Evolutionary conservation across 257 asterid genomes (phyloP).

Genomic region (Scutellaria minor): DNA sequence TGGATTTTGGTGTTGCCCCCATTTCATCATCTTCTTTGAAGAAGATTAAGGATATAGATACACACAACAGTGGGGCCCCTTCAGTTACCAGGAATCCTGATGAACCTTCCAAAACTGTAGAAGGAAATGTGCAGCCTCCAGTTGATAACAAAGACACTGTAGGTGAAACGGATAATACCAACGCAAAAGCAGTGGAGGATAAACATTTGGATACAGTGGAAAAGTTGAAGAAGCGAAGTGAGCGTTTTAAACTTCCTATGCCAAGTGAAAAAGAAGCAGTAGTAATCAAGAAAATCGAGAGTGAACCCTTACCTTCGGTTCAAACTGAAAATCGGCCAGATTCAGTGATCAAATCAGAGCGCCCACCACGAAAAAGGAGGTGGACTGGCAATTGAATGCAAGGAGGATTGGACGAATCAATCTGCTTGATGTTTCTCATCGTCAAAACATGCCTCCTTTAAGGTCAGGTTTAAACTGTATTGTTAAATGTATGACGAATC

Average conservation of each 20-base stretch:
- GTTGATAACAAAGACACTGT: conserved; percentile 49
- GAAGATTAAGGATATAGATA: conserved; percentile 50
- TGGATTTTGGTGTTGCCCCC: conserved; percentile 52
- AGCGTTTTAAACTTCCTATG: conserved; percentile 96
- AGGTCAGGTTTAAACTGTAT: not conserved
- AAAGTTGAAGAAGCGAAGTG: conserved; percentile 90
- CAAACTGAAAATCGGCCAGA: conserved; percentile 60
- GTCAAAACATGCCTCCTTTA: not conserved
- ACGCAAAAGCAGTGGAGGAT: conserved; percentile 53
- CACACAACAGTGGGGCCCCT: conserved; percentile 38
- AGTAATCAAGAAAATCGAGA: conserved; percentile 60
- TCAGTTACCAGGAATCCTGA: conserved; percentile 34
- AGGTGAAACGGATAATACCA: conserved; percentile 47
- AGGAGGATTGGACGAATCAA: not conserved
- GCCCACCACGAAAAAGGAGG: conserved; percentile 91
- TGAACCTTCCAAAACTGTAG: conserved; percentile 49
- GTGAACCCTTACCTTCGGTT: conserved; percentile 51
- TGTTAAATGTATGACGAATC: not conserved
- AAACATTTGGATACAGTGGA: conserved; percentile 92
- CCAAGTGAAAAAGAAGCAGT: conserved; percentile 74
- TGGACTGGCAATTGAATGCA: conserved; percentile 75
- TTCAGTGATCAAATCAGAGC: conserved; percentile 82
- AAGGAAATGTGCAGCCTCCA: conserved; percentile 53
- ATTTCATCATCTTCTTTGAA: conserved; percentile 56
- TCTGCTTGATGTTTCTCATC: not conserved